Conservation (phyloP, 2,329 filamentous ascomycete genomes). For the Magnaporthiopsis poae region DNA sequence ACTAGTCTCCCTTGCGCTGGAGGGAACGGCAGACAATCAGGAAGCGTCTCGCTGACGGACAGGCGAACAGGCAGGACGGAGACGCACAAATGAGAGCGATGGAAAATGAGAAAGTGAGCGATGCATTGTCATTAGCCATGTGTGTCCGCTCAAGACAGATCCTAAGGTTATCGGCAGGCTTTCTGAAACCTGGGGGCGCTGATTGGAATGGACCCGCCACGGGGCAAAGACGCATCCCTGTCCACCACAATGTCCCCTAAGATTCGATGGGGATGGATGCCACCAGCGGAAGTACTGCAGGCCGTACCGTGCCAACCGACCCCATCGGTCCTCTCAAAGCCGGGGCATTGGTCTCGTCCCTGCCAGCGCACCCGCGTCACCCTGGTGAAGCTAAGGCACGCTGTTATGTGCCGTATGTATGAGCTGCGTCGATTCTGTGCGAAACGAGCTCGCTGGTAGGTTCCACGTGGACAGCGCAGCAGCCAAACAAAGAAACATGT, state of each 20-base stretch:
- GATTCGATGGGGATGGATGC: background rate
- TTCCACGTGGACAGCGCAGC: background rate
- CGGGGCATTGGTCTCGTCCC: background rate
- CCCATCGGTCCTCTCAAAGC: background rate
- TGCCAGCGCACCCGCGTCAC: background rate
- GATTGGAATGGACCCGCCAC: constrained; percentile 6
- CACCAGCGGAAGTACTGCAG: background rate
- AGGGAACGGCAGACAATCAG: too few relatives aligned
- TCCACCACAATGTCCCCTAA: background rate
- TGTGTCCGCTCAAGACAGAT: background rate
- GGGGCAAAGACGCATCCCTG: background rate
- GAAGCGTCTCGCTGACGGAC: background rate
- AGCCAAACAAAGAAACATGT: background rate
- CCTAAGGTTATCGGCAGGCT: background rate
- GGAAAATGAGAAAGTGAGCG: background rate
- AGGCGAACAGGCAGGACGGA: background rate
- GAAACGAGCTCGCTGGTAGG: background rate
- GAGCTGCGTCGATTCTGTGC: background rate
- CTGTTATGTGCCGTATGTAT: background rate
- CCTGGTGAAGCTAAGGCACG: background rate
- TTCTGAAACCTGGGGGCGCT: constrained; percentile 7
- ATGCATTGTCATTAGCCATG: background rate
- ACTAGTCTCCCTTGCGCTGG: too few relatives aligned
- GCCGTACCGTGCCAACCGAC: background rate
- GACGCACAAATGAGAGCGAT: background rate